phyloP scores from a whole-genome alignment of 257 asterid species.

The Misopates orontium region DNA sequence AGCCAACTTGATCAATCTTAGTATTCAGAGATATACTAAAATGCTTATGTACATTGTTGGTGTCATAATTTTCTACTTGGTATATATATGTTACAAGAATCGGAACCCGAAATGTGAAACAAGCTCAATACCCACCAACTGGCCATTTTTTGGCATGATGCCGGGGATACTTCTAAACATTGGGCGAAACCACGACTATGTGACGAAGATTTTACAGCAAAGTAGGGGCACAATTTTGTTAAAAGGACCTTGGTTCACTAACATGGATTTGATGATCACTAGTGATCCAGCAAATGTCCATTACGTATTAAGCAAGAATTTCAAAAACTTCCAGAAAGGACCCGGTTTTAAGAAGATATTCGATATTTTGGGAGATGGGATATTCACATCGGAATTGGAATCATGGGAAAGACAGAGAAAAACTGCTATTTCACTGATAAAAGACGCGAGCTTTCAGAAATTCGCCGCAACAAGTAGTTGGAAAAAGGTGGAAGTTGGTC shows the following conservation, averaged over 20 bases:
- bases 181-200: conserved; percentile 22
- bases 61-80: background rate
- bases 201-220: background rate
- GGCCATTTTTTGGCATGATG: conserved; percentile 40
- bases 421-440: conserved; percentile 4
- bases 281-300: conserved; percentile 41
- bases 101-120: background rate
- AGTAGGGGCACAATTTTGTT: conserved; percentile 27
- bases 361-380: conserved; percentile 39
- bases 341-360: conserved; percentile 33
- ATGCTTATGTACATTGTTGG: background rate
- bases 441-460: conserved; percentile 18
- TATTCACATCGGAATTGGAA: conserved; percentile 36
- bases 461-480: conserved; percentile 1
- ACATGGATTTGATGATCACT: conserved; percentile 34
- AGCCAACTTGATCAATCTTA: no score
- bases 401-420: conserved; percentile 40
- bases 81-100: background rate
- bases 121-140: conserved; percentile 21
- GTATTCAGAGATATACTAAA: no score
- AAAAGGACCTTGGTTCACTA: conserved; percentile 35
- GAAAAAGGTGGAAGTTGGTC: conserved; percentile 23
- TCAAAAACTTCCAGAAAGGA: conserved; percentile 37
- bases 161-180: conserved; percentile 23
- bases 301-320: conserved; percentile 36